Evolutionary conservation across 164 flowering plant genomes (phyloP).

Genomic region (Sedum album): DNA sequence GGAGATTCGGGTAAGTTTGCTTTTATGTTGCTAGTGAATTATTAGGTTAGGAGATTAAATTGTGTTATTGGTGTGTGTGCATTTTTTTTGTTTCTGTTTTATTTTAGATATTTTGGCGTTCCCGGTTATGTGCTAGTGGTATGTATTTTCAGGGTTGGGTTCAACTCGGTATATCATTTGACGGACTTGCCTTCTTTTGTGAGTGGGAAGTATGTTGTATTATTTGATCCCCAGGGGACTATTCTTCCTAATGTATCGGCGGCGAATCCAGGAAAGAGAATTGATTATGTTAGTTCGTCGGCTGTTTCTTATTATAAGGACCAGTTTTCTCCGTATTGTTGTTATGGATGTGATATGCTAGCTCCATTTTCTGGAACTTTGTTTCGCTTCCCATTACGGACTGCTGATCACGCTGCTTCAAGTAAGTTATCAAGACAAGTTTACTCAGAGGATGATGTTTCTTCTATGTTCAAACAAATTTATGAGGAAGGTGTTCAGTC

Average conservation of each 20-base stretch:
- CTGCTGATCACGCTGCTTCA: slow-evolving; percentile 61
- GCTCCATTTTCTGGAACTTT: slow-evolving; percentile 70
- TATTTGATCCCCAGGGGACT: slow-evolving; percentile 91
- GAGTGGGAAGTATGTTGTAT: slow-evolving; percentile 80
- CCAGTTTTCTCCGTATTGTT: slow-evolving; percentile 83
- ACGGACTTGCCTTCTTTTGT: slow-evolving; percentile 96
- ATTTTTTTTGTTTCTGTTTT: background rate
- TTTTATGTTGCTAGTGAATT: background rate
- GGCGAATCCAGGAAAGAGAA: slow-evolving; percentile 93
- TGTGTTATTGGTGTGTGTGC: background rate
- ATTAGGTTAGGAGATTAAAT: background rate
- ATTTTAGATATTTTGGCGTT: background rate
- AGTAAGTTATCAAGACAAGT: slow-evolving; percentile 92
- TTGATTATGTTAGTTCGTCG: slow-evolving; percentile 74
- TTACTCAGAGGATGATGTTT: slow-evolving; percentile 61
- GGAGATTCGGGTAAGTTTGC: slow-evolving; percentile 74
- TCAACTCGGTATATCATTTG: slow-evolving; percentile 93
- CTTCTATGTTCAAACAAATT: slow-evolving; percentile 71
- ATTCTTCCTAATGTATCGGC: slow-evolving; percentile 78
- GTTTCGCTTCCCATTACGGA: slow-evolving; percentile 94
- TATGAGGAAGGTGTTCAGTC: slow-evolving; percentile 75
- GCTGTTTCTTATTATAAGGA: slow-evolving; percentile 65
- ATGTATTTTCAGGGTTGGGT: slow-evolving; percentile 63
- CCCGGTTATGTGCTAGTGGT: slow-evolving; percentile 12
- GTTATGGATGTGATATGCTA: slow-evolving; percentile 91